phyloP scores from a whole-genome alignment of 768 basidiomycete species.

The Termitomyces sp. region DNA sequence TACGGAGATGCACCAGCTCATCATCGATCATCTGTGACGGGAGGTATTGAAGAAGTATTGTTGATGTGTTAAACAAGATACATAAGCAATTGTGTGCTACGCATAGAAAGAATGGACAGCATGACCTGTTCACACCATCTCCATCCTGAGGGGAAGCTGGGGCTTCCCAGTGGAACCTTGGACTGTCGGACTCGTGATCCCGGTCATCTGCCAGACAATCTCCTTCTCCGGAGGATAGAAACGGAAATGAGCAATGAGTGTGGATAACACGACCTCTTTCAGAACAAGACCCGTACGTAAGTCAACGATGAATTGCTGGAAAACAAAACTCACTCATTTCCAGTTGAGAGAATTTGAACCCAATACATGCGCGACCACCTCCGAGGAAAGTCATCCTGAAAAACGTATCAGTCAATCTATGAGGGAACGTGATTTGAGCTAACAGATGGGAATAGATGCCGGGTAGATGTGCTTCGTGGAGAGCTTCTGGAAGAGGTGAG shows the following conservation, averaged over 20 bases:
- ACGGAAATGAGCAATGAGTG: constrained; percentile 13
- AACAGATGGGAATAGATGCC: constrained; percentile 33
- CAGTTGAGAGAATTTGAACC: constrained; percentile 35
- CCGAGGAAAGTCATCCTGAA: constrained; percentile 30
- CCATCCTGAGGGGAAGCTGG: constrained; percentile 9
- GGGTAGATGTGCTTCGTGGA: constrained; percentile 27
- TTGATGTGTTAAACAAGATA: background rate
- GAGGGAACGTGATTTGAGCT: background rate
- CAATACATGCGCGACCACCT: constrained; percentile 30
- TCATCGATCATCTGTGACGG: background rate
- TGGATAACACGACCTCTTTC: constrained; percentile 14
- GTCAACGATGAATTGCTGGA: background rate
- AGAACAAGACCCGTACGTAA: background rate
- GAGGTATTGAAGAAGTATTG: too few species aligned
- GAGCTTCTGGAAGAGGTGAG: constrained; percentile 20
- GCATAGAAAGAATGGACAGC: background rate
- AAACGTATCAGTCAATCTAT: background rate
- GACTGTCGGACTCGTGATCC: constrained; percentile 8
- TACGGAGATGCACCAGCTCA: background rate
- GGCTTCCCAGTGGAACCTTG: constrained; percentile 9
- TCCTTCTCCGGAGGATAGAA: constrained; percentile 10
- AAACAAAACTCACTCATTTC: constrained; percentile 26
- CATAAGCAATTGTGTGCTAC: background rate
- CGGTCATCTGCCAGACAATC: constrained; percentile 15
- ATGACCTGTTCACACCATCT: background rate